Percentiles rank a stretch among this genome's conserved stretches.
Conservation (phyloP, 805 yeast genomes). For the Scheffersomyces lignosus region DNA sequence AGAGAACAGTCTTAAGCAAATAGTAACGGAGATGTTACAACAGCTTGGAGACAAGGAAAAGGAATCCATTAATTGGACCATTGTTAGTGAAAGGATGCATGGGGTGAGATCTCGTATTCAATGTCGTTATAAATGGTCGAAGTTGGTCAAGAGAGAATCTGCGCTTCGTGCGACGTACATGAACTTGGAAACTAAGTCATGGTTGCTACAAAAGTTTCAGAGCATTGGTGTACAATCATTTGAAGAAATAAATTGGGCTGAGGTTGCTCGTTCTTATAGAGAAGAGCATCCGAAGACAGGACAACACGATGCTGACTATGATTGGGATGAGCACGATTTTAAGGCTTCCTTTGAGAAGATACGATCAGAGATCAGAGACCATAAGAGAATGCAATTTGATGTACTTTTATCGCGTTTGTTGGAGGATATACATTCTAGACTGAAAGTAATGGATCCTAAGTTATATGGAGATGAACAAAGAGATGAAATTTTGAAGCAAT, state of each 20-base stretch:
- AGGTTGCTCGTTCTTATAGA: constrained; percentile 25
- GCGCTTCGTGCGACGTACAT: constrained; percentile 29
- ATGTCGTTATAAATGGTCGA: constrained; percentile 95
- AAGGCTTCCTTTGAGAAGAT: constrained; percentile 60
- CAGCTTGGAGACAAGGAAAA: constrained; percentile 14
- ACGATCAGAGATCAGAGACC: constrained; percentile 51
- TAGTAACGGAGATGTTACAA: constrained; percentile 50
- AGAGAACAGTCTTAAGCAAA: constrained; percentile 59
- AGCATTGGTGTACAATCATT: constrained; percentile 21
- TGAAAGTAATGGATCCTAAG: not conserved
- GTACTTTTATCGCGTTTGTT: constrained; percentile 1
- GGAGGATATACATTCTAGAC: not conserved
- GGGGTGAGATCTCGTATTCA: constrained; percentile 89
- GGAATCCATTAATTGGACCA: constrained; percentile 80
- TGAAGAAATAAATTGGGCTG: constrained; percentile 37
- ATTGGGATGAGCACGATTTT: constrained; percentile 65
- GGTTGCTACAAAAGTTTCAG: constrained; percentile 37
- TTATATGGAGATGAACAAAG: too few relatives aligned
- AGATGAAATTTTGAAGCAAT: not conserved
- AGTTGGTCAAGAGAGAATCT: constrained; percentile 61
- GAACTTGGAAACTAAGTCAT: constrained; percentile 32
- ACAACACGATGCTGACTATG: constrained; percentile 8
- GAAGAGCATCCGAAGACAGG: constrained; percentile 27
- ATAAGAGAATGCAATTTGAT: constrained; percentile 12
- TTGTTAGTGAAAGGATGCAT: constrained; percentile 85